phyloP scores from a whole-genome alignment of 2,329 filamentous ascomycete genomes.

The Magnaporthales sp. region DNA sequence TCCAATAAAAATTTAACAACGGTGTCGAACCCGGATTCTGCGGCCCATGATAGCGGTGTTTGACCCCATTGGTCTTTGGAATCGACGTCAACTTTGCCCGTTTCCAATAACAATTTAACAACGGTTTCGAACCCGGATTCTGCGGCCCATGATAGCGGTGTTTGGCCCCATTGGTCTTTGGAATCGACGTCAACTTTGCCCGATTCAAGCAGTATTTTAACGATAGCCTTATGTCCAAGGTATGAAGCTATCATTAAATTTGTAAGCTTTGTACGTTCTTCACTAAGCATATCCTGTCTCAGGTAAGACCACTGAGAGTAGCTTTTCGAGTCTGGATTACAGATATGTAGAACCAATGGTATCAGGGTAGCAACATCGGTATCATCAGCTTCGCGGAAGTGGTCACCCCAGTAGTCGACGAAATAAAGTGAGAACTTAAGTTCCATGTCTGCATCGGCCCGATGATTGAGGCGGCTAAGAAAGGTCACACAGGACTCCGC shows the following conservation, averaged over 20 bases:
- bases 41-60: too few relatives aligned
- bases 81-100: not conserved
- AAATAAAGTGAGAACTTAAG: conserved; percentile 14
- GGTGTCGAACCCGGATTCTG: too few relatives aligned
- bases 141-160: too few relatives aligned
- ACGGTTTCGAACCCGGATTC: too few relatives aligned
- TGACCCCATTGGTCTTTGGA: too few relatives aligned
- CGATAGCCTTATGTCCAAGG: conserved; percentile 10
- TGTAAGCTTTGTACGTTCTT: conserved; percentile 2
- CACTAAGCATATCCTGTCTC: not conserved
- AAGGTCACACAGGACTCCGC: conserved; percentile 15
- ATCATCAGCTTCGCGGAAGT: conserved; percentile 12
- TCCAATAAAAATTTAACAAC: conserved; percentile 5
- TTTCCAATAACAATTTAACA: conserved; percentile 3
- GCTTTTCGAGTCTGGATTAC: conserved; percentile 7
- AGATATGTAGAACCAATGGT: conserved; percentile 11
- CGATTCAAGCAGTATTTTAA: conserved; percentile 2
- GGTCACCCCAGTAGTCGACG: conserved; percentile 11
- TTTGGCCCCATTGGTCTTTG: too few relatives aligned
- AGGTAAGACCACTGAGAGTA: conserved; percentile 8
- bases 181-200: not conserved
- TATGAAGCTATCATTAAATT: conserved; percentile 9
- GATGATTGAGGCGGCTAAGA: conserved; percentile 12
- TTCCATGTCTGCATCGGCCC: not conserved
- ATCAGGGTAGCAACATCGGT: conserved; percentile 7